These are phyloP conservation scores for Gryganskiella cystojenkinii DNA, from an alignment of 192 early-diverging fungal species.

Conservation along the genomic window DNA sequence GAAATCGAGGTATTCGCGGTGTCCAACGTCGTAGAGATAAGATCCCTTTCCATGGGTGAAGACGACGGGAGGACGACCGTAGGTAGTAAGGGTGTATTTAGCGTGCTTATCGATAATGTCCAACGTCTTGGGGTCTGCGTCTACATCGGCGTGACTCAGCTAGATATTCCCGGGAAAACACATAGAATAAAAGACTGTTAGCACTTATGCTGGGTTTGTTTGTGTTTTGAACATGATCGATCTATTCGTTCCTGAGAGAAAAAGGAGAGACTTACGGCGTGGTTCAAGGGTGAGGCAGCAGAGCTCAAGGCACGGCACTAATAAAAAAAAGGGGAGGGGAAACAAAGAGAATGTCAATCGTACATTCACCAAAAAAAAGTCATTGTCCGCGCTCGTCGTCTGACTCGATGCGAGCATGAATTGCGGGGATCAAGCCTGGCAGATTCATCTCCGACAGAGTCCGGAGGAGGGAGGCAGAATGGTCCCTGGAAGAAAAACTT, in stretches of 20 bases:
- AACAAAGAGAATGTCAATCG: background rate
- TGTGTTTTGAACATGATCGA: no score
- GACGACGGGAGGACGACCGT: slow-evolving; percentile 73
- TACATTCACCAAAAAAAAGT: no score
- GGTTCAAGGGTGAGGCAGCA: slow-evolving; percentile 11
- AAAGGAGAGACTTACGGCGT: slow-evolving; percentile 52
- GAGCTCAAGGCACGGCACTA: slow-evolving; percentile 45
- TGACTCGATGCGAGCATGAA: background rate
- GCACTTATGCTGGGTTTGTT: background rate
- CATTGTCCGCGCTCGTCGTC: no score
- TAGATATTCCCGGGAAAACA: slow-evolving; percentile 10
- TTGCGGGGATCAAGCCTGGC: no score
- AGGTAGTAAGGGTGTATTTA: slow-evolving; percentile 77
- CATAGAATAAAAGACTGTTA: background rate
- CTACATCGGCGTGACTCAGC: slow-evolving; percentile 64
- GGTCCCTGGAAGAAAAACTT: background rate
- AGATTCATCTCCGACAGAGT: background rate
- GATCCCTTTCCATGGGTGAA: slow-evolving; percentile 87
- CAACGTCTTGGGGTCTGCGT: slow-evolving; percentile 53
- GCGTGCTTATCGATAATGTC: slow-evolving; percentile 58
- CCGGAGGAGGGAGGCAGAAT: background rate
- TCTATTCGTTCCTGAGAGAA: no score
- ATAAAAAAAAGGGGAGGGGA: background rate
- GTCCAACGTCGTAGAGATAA: slow-evolving; percentile 80
- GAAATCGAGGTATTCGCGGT: slow-evolving; percentile 90